phyloP scores from a whole-genome alignment of 129 eudicot species.

The Erigeron canadensis region DNA sequence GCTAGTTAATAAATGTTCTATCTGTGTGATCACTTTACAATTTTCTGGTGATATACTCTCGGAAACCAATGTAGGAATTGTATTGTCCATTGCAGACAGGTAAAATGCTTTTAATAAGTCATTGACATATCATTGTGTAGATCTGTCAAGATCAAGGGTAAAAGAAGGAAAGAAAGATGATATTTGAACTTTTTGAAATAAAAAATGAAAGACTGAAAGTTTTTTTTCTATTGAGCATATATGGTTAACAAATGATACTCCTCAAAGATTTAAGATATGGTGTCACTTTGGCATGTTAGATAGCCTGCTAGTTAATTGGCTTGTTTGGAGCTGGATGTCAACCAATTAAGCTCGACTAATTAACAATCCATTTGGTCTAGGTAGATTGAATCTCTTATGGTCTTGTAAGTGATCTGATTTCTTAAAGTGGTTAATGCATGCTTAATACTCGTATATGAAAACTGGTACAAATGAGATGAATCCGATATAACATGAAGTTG shows the following conservation, averaged over 20 bases:
- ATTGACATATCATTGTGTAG: not conserved
- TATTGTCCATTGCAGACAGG: constrained; percentile 93
- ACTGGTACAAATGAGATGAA: too few species aligned
- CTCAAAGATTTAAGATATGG: not conserved
- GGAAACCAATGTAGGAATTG: constrained; percentile 78
- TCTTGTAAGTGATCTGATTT: constrained; percentile 54
- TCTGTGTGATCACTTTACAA: too few species aligned
- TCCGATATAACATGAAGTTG: too few species aligned
- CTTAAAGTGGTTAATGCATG: too few species aligned
- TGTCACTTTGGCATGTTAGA: constrained; percentile 65
- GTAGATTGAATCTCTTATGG: constrained; percentile 95
- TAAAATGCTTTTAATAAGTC: constrained; percentile 14
- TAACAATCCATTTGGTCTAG: constrained; percentile 93
- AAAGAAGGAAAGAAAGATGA: not conserved
- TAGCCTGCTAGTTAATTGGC: constrained; percentile 96
- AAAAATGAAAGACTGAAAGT: not conserved
- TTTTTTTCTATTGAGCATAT: not conserved
- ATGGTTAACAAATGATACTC: constrained; percentile 3
- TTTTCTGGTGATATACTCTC: constrained; percentile 92
- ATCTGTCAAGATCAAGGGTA: not conserved
- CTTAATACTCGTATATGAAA: too few species aligned
- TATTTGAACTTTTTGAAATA: constrained; percentile 1
- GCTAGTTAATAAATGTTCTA: too few species aligned
- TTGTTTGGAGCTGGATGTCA: constrained; percentile 98
- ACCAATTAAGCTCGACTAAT: constrained; percentile 78